Base-by-base conservation (phyloP, 805 yeast species). In the Cyberlindnera suaveolens region DNA sequence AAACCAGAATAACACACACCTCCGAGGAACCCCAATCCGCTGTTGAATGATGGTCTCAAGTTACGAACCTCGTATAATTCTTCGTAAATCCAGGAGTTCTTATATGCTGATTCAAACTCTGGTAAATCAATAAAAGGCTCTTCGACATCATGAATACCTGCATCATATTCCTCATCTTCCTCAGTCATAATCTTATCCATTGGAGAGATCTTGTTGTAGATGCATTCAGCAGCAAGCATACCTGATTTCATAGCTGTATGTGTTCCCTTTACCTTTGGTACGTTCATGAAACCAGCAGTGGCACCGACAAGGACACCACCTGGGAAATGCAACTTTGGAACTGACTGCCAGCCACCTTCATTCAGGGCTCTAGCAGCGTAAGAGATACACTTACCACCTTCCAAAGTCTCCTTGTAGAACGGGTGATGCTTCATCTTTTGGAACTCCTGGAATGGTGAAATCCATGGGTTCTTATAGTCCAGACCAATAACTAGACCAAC, bases 181-280 rank as follows among this genome's bases (percentile, higher is more conserved):
- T 67, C 63, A n/a, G 67, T 67, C 38, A 64, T 65, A 20, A 66
- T 56, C 42, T 66, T 66, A 33, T 64, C 64, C 39, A 75, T 64
- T 16, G 66, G 63, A 2, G 76, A 70, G 40, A 84, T 65, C 8
- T 67, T 73, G 38, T 71, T 68, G 56, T 71, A 88, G 34, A 89
- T 84, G 18, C 75, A 61, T 57, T 93, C 97, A 2, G 98, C 99
- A 3, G 99, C 99, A 26, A 93, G 64, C 75, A 93, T 82, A 29
- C 98, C 99, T 9, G 93, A 75, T 64, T 93, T 93, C 80, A 93
- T 87, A 1, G 99, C 98, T 1, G 96, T 91, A 63, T 93, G 99
- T 0, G 97, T 82, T 14, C 99, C 99, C 67, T 93, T 93, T 58
- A 93, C 86, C 64, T 91, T 93, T 41, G 99, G 97, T 36, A 93